Percentiles rank a stretch among this genome's conserved stretches.
Conservation (phyloP, 805 yeast genomes). For the Metschnikowia reukaufii region DNA sequence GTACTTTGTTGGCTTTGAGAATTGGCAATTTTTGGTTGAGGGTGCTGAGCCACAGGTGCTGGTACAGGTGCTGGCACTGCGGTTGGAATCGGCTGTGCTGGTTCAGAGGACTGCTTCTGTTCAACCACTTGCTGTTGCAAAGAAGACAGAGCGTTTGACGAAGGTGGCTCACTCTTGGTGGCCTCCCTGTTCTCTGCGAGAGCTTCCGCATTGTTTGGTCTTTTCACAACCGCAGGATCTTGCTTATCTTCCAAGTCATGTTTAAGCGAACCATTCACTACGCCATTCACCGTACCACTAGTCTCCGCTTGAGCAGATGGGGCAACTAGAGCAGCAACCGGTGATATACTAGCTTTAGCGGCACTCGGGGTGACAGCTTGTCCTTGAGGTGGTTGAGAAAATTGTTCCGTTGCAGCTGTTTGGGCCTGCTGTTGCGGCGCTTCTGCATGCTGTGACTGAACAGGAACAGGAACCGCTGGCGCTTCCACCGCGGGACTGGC, state of each 20-base stretch:
- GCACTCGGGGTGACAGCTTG: no score
- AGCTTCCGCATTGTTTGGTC: conserved; percentile 19
- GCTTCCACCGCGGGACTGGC: neutral
- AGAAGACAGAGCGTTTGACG: neutral
- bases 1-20: neutral
- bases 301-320: no score
- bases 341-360: neutral
- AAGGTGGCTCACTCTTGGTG: conserved; percentile 1
- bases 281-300: no score
- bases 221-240: conserved; percentile 31
- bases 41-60: conserved; percentile 9
- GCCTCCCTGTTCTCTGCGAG: neutral
- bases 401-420: no score
- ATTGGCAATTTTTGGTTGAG: neutral
- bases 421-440: neutral
- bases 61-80: neutral
- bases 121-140: neutral
- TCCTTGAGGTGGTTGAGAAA: no score
- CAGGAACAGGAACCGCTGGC: neutral
- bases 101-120: neutral
- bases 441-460: neutral
- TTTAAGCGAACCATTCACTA: conserved; percentile 24
- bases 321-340: no score
- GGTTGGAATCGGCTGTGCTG: conserved; percentile 4
- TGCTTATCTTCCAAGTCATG: conserved; percentile 41